Evolutionary conservation across 495 filamentous ascomycete species (phyloP).

Genomic region (Trichoderma orchidacearum): DNA sequence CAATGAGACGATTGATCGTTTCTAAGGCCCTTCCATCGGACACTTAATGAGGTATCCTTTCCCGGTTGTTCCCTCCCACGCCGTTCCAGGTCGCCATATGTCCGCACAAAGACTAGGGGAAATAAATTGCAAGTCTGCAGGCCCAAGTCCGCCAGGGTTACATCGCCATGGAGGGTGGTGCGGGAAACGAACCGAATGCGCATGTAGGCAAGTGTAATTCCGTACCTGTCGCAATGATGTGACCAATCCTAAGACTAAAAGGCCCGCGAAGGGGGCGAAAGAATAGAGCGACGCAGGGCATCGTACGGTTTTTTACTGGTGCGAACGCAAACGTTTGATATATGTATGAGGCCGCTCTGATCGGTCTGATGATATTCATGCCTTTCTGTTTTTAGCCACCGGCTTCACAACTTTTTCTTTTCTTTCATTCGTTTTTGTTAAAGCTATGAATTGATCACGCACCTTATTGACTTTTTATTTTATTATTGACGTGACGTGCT

Average conservation of each 20-base stretch:
- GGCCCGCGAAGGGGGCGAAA: too few relatives aligned
- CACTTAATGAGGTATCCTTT: too few relatives aligned
- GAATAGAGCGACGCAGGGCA: neutral
- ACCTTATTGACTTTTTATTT: neutral
- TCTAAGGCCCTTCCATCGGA: too few relatives aligned
- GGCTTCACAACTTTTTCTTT: neutral
- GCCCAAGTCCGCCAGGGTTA: neutral
- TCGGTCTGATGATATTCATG: neutral
- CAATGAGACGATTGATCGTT: too few relatives aligned
- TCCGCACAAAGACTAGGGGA: too few relatives aligned
- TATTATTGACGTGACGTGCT: neutral
- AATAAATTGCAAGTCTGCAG: neutral
- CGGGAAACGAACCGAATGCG: neutral
- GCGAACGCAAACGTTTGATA: neutral
- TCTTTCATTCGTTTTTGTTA: neutral
- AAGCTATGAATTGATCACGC: neutral
- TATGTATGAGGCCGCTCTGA: neutral
- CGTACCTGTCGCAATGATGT: too few relatives aligned
- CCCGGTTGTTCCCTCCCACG: too few relatives aligned
- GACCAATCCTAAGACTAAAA: too few relatives aligned
- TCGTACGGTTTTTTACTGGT: neutral
- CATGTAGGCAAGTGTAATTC: neutral
- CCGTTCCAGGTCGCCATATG: too few relatives aligned
- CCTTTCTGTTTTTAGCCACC: neutral
- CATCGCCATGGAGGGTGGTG: too few relatives aligned